Base-by-base conservation (phyloP, 805 yeast genomes). In the Teunomyces lycoperdinae region DNA sequence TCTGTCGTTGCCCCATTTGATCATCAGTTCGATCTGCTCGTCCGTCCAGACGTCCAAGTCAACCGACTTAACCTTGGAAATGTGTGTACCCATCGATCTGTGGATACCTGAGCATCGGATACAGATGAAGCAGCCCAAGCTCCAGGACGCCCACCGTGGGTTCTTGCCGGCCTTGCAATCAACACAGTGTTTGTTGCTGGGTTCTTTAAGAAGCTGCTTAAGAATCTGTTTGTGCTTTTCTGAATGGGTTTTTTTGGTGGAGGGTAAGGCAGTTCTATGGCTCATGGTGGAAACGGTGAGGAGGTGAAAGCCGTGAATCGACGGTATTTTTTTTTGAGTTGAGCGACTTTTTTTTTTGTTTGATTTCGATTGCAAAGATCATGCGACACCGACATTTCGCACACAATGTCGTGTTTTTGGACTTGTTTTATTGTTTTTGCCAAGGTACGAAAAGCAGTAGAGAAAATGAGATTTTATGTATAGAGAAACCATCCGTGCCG, bases 91-190 rank as follows among this genome's bases (percentile, higher is more conserved):
- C 85, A 92, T 83, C 44, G 92, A 81, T 62, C 98, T 77, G 64
- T 92, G 99, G 52, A 92, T 87, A 1, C 99, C 99, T 1, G 97
- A 91, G 67, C 99, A 92, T 58, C 94, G 78, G 54, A 92, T 92
- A 67, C 99, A 92, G 36, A 92, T 79, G 60, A 94, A 91, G 48
- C 94, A 82, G 20, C 99, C 99, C 46, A 92, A 67, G 57, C 86
- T 90, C 97, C 97, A 92, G 14, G 95, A 85, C 9, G 98, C 97
- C 99, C 99, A 92, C 46, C 98, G 78, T 17, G 99, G 99, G 66
- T 92, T 96, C 31, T 85, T 78, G 10, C 92, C 79, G 0, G 83
- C 78, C 66, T 94, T 92, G 70, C 99, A 92, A 67, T 92, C 99
- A 1, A 91, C 96, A 66, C 99, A 92, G 39, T 71, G 64, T 59